These are phyloP conservation scores for Oryza brachyantha DNA, from an alignment of 176 grass and related monocot species.

Conservation along the genomic window DNA sequence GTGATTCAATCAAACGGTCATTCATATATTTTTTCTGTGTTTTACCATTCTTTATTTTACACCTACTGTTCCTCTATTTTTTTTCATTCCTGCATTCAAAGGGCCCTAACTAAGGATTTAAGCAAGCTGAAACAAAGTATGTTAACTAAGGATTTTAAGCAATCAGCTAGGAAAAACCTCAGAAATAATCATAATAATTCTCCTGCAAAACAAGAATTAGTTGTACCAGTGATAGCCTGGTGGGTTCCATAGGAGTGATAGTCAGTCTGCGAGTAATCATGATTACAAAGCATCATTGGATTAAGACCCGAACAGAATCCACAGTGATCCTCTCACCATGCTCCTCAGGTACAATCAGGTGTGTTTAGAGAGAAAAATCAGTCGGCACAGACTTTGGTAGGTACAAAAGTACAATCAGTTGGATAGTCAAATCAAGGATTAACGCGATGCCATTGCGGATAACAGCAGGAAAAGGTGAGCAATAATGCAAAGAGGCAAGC, in stretches of 20 bases:
- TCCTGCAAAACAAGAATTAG: neutral
- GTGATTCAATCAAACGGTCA: too few relatives aligned
- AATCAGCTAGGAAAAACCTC: neutral
- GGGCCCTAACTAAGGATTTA: too few relatives aligned
- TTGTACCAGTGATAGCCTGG: neutral
- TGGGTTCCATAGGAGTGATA: neutral
- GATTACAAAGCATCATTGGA: neutral
- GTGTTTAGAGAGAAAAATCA: neutral
- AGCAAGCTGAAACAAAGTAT: too few relatives aligned
- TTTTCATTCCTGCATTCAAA: too few relatives aligned
- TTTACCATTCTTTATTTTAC: too few relatives aligned
- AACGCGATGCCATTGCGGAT: neutral
- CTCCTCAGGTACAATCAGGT: neutral
- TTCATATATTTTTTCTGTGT: too few relatives aligned
- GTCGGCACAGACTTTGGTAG: neutral
- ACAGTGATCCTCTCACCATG: neutral
- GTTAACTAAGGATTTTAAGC: neutral
- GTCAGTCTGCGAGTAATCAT: constrained; percentile 21
- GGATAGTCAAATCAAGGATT: constrained; percentile 2
- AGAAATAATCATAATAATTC: neutral
- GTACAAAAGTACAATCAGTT: neutral
- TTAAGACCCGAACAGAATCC: neutral
- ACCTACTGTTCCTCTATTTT: too few relatives aligned
- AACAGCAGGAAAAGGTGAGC: neutral
- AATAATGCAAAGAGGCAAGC: neutral